Evolutionary conservation across 441 rosid species (phyloP), one percentile per base, ranked within the genome.

Genomic region (Pelargonium citronellum): DNA sequence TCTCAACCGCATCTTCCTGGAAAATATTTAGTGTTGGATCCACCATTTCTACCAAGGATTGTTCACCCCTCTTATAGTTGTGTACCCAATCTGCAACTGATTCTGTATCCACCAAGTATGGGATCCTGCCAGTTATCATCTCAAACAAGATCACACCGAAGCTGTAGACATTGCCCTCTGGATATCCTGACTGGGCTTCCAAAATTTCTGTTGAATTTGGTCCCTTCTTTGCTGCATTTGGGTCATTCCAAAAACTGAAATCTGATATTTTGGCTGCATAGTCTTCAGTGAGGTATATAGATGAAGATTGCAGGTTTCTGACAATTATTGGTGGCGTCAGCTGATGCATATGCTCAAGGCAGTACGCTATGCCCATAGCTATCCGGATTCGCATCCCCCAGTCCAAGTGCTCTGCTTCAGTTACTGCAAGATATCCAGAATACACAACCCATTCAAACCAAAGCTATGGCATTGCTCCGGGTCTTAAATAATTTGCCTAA

Each of bases 221-320:
- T 75, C 81, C 82, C 19, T 71, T 80, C 69, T 81, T 81, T 16
- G 83, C 75, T 13, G 82, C 81, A 1, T 77, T 81, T 68, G 66
- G 75, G 71, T 79, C 79, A 62, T 79, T 87, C 83, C 82, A 77
- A 80, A 85, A 82, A 68, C 86, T 78, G 72, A 91, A 89, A 76
- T 94, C 93, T 1, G 95, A 86, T 85, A 94, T 65, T 83, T 94
- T 94, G 66, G 95, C 97, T 3, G 98, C 98, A n/a, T 90, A 87
- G 70, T 94, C 99, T 81, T 91, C 97, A 0, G 91, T 82, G 57
- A 91, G 87, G 81, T 84, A 87, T 60, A 94, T 73, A 9, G 87
- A 84, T 44, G 90, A 85, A 11, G 97, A 87, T 73, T 82, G 87
- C 70, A 94, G 81, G 72, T 79, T 85, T 73, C 79, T 69, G 61